Percentiles rank a stretch among this genome's conserved stretches.
Evolutionary conservation across 164 flowering plant genomes (phyloP).

Genomic region (Vitis labrusca): DNA sequence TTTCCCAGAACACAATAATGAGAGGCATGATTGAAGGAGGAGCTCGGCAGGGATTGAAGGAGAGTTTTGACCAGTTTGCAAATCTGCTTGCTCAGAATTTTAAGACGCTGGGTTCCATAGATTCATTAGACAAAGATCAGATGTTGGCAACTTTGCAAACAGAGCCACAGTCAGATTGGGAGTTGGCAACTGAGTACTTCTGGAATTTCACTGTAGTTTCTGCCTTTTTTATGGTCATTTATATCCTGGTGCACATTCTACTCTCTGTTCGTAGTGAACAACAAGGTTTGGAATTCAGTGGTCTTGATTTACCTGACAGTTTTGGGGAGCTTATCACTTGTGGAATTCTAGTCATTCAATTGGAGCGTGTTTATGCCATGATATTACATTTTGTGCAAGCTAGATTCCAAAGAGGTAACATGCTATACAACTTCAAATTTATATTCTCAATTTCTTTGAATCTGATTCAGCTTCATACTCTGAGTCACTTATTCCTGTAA

Average conservation of each 20-base stretch:
- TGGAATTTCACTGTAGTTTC: constrained; percentile 64
- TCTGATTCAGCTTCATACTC: not conserved
- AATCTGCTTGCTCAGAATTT: constrained; percentile 46
- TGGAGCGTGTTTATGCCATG: constrained; percentile 58
- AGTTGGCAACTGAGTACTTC: constrained; percentile 52
- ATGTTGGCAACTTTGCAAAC: constrained; percentile 45
- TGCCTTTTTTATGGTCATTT: constrained; percentile 45
- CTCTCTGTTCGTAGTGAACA: constrained; percentile 34
- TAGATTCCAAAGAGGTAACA: constrained; percentile 56
- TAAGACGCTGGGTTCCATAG: constrained; percentile 32
- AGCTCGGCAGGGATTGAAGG: constrained; percentile 66
- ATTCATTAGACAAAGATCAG: constrained; percentile 44
- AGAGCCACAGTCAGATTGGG: constrained; percentile 62
- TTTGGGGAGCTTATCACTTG: constrained; percentile 67
- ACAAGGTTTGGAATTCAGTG: constrained; percentile 64
- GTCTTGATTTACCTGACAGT: constrained; percentile 82
- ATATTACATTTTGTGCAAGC: constrained; percentile 73
- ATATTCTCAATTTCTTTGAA: not conserved
- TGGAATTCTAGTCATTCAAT: constrained; percentile 53
- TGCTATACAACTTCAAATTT: not conserved
- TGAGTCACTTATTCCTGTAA: not conserved
- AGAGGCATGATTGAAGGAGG: constrained; percentile 80
- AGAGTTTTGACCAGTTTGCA: constrained; percentile 64
- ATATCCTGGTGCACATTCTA: constrained; percentile 62
- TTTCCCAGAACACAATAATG: constrained; percentile 72